phyloP scores from a whole-genome alignment of 2,329 filamentous ascomycete species.

The Penicillium sp. region DNA sequence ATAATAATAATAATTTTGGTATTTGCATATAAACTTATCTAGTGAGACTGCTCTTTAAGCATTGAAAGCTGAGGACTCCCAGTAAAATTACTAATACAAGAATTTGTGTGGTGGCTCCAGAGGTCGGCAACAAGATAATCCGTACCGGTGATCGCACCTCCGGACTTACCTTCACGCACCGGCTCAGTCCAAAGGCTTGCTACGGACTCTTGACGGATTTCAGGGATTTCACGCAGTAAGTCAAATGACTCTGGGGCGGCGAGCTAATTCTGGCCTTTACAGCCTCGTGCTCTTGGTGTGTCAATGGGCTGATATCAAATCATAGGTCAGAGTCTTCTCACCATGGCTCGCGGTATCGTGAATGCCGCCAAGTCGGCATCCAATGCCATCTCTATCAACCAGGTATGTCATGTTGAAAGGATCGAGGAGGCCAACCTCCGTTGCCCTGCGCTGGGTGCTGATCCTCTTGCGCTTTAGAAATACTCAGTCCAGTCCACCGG shows the following conservation, averaged over 20 bases:
- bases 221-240: slow-evolving; percentile 13
- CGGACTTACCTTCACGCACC: slow-evolving; percentile 14
- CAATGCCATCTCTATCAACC: slow-evolving; percentile 34
- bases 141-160: slow-evolving; percentile 12
- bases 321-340: slow-evolving; percentile 27
- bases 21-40: neutral
- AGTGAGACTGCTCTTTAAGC: neutral
- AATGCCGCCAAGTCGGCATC: slow-evolving; percentile 40
- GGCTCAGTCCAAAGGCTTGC: slow-evolving; percentile 7
- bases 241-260: neutral
- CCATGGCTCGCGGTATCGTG: slow-evolving; percentile 35
- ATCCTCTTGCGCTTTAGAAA: slow-evolving; percentile 61
- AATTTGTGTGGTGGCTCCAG: neutral
- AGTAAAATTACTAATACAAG: slow-evolving; percentile 12
- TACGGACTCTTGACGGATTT: slow-evolving; percentile 12
- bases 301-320: slow-evolving; percentile 9
- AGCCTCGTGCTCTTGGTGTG: neutral
- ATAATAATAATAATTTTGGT: neutral
- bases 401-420: slow-evolving; percentile 26
- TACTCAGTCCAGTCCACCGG: slow-evolving; percentile 89
- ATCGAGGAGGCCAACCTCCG: neutral
- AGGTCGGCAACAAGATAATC: slow-evolving; percentile 11
- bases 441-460: neutral
- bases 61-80: neutral
- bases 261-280: neutral